These are phyloP conservation scores for Alternaria brassicae DNA, from an alignment of 2,329 filamentous ascomycete genomes.

Conservation along the genomic window DNA sequence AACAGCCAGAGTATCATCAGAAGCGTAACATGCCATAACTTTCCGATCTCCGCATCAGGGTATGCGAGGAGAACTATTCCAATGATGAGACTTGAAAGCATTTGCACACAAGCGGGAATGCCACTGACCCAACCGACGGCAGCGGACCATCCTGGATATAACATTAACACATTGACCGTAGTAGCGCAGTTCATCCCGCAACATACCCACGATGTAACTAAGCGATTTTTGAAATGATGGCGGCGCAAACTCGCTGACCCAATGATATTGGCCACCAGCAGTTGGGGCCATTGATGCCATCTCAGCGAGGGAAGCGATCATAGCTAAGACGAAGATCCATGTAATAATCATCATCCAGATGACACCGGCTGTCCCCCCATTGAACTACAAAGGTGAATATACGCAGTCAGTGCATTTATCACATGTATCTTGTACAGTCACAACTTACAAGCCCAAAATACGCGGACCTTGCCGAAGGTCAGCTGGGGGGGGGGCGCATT, in stretches of 20 bases:
- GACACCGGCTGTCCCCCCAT: constrained; percentile 38
- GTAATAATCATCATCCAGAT: constrained; percentile 37
- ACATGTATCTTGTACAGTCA: no score
- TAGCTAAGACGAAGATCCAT: constrained; percentile 32
- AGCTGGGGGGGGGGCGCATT: not conserved
- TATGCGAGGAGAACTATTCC: constrained; percentile 49
- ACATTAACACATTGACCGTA: not conserved
- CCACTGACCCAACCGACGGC: constrained; percentile 49
- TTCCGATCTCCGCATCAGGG: constrained; percentile 51
- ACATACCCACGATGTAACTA: constrained; percentile 12
- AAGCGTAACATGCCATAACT: constrained; percentile 37
- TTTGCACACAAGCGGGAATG: constrained; percentile 43
- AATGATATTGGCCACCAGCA: constrained; percentile 13
- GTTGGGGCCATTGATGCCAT: constrained; percentile 15
- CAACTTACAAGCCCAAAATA: constrained; percentile 15
- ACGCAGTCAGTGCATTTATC: no score
- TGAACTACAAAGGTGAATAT: constrained; percentile 1
- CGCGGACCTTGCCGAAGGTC: constrained; percentile 9
- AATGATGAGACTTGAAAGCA: constrained; percentile 27
- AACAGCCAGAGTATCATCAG: constrained; percentile 46
- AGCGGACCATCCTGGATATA: constrained; percentile 22
- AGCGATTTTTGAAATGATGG: constrained; percentile 7
- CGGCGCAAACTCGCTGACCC: constrained; percentile 12
- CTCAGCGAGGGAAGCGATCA: constrained; percentile 23
- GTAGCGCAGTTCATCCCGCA: not conserved